Evolutionary conservation across 1,284 basidiomycete genomes (phyloP).

Genomic region (Apiotrichum porosum): DNA sequence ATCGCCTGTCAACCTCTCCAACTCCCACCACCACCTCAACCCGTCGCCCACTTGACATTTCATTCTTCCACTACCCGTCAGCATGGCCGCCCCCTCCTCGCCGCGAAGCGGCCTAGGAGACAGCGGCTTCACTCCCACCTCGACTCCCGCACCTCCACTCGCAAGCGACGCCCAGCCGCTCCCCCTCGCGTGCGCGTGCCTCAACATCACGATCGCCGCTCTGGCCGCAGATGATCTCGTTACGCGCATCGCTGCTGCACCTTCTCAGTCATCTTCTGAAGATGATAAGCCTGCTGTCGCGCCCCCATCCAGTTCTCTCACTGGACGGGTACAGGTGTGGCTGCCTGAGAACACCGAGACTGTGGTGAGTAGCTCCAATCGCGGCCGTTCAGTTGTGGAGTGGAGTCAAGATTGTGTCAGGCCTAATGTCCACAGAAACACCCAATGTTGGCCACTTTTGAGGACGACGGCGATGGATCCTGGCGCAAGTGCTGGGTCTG

Average conservation of each 20-base stretch:
- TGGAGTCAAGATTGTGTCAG: too few relatives aligned
- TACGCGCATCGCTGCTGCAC: too few relatives aligned
- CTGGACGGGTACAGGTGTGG: slow-evolving; percentile 10
- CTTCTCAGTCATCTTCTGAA: too few relatives aligned
- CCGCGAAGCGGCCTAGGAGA: neutral
- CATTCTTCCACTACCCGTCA: neutral
- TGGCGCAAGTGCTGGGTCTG: slow-evolving; percentile 43
- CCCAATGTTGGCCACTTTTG: slow-evolving; percentile 11
- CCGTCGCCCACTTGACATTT: slow-evolving; percentile 1
- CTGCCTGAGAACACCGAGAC: slow-evolving; percentile 15
- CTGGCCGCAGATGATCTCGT: slow-evolving; percentile 10
- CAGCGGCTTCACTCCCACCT: neutral
- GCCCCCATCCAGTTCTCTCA: too few relatives aligned
- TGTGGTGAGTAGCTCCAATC: slow-evolving; percentile 11
- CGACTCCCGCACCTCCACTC: slow-evolving; percentile 8
- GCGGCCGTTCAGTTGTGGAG: too few relatives aligned
- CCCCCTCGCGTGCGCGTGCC: slow-evolving; percentile 30
- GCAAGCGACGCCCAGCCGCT: slow-evolving; percentile 24
- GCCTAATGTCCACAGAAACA: slow-evolving; percentile 1
- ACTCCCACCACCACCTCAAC: too few relatives aligned
- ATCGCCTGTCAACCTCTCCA: too few relatives aligned
- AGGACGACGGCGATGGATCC: slow-evolving; percentile 6
- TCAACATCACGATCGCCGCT: slow-evolving; percentile 28
- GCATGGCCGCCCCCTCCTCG: slow-evolving; percentile 3
- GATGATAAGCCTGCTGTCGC: too few relatives aligned